Percentiles rank a stretch among this genome's conserved stretches.
These are phyloP conservation scores for Cytospora schulzeri DNA, from an alignment of 2,329 filamentous ascomycete genomes.

Conservation along the genomic window DNA sequence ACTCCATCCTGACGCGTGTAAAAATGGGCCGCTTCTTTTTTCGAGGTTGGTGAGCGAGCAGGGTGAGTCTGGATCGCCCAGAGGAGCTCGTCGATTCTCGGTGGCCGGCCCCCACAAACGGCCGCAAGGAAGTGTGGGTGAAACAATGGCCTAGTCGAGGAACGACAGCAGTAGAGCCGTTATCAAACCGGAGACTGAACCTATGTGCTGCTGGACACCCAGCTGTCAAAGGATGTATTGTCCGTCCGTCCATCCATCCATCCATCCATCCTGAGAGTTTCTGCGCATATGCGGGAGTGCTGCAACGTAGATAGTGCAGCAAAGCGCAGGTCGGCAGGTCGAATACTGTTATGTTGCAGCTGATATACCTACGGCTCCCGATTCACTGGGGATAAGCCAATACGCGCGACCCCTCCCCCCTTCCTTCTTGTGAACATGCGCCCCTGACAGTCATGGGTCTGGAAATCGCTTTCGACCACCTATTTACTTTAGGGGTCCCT, in stretches of 20 bases:
- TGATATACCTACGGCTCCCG: slow-evolving; percentile 8
- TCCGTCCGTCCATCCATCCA: not conserved
- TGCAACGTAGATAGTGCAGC: not conserved
- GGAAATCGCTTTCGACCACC: not conserved
- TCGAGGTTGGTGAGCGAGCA: not conserved
- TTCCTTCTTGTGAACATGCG: not conserved
- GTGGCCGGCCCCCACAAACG: slow-evolving; percentile 11
- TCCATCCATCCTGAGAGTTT: slow-evolving; percentile 1
- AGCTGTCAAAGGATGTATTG: not conserved
- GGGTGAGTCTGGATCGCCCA: slow-evolving; percentile 7
- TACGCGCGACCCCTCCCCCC: not conserved
- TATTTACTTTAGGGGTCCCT: not conserved
- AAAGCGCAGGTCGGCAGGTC: not conserved
- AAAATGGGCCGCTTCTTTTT: slow-evolving; percentile 1
- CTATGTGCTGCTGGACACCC: not conserved
- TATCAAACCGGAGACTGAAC: slow-evolving; percentile 2
- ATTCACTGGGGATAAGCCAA: not conserved
- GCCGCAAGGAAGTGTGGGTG: slow-evolving; percentile 13
- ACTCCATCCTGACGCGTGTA: not conserved
- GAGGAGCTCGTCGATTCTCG: slow-evolving; percentile 10
- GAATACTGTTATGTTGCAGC: slow-evolving; percentile 9
- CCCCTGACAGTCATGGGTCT: not conserved
- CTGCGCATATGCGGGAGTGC: slow-evolving; percentile 8
- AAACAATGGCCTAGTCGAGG: slow-evolving; percentile 17
- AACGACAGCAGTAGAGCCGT: slow-evolving; percentile 9